Evolutionary conservation across 495 filamentous ascomycete genomes (phyloP).

Genomic region (Neurospora sp.): DNA sequence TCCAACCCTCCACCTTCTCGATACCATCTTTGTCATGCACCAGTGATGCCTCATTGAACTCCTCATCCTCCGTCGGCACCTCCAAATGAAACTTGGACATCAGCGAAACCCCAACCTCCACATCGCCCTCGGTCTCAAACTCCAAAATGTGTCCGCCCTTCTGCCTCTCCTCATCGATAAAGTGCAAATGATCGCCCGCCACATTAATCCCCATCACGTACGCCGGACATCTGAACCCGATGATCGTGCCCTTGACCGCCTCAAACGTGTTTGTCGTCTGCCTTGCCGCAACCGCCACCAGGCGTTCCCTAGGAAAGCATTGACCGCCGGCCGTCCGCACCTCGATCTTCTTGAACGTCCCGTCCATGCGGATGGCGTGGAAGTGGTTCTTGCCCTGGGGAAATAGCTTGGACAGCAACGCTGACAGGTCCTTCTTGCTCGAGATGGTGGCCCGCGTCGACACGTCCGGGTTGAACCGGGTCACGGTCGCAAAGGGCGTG

Average conservation of each 20-base stretch:
- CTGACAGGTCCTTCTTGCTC: conserved; percentile 27
- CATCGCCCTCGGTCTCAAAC: conserved; percentile 30
- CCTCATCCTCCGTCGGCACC: conserved; percentile 29
- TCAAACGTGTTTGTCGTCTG: conserved; percentile 30
- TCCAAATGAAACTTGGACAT: conserved; percentile 28
- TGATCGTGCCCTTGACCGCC: conserved; percentile 29
- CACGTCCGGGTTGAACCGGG: conserved; percentile 24
- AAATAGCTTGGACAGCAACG: conserved; percentile 26
- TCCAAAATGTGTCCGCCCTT: conserved; percentile 40
- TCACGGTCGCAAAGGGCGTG: conserved; percentile 36
- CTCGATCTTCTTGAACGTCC: conserved; percentile 24
- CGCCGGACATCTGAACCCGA: conserved; percentile 39
- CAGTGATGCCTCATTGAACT: conserved; percentile 31
- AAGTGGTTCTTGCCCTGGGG: conserved; percentile 31
- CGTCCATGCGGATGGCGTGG: conserved; percentile 28
- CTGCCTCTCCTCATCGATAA: conserved; percentile 33
- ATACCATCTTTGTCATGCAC: conserved; percentile 26
- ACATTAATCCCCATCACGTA: conserved; percentile 41
- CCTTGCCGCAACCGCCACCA: conserved; percentile 30
- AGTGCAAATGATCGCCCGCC: conserved; percentile 42
- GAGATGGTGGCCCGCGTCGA: conserved; percentile 10
- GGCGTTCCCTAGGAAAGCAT: conserved; percentile 21
- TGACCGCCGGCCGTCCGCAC: conserved; percentile 31
- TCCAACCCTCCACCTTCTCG: conserved; percentile 21
- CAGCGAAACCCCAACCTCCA: conserved; percentile 22